Evolutionary conservation across 805 yeast species (phyloP).

Genomic region (Metschnikowia continentalis): DNA sequence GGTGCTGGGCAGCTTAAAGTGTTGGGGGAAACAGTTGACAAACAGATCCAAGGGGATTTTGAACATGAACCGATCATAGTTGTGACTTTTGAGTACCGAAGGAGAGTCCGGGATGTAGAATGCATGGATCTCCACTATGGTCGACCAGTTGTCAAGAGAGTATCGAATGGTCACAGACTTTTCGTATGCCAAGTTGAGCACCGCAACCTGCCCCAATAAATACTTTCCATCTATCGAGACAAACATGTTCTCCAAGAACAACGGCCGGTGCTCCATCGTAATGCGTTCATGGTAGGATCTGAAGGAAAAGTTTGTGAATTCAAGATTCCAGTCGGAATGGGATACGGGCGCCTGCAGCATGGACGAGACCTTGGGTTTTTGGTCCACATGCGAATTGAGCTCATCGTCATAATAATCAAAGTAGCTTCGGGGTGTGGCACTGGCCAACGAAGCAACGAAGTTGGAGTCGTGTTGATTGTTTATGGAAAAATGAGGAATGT

Average conservation of each 20-base stretch:
- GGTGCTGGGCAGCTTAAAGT: constrained; percentile 8
- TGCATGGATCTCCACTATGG: constrained; percentile 67
- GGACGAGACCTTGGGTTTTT: constrained; percentile 12
- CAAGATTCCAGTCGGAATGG: constrained; percentile 42
- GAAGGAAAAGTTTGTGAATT: constrained; percentile 39
- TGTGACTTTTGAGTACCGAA: constrained; percentile 41
- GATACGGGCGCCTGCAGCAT: constrained; percentile 11
- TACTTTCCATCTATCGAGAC: constrained; percentile 54
- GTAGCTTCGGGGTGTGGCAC: constrained; percentile 6
- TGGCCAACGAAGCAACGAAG: not conserved
- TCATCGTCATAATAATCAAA: constrained; percentile 18
- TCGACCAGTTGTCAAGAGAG: constrained; percentile 75
- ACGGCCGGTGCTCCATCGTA: not conserved
- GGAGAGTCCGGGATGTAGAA: constrained; percentile 55
- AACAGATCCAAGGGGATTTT: constrained; percentile 43
- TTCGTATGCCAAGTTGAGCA: constrained; percentile 64
- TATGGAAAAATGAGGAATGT: constrained; percentile 11
- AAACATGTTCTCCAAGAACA: constrained; percentile 59
- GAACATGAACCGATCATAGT: constrained; percentile 71
- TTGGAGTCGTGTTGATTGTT: constrained; percentile 22
- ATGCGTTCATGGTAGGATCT: constrained; percentile 41
- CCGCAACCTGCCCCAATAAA: constrained; percentile 73
- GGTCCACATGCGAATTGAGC: constrained; percentile 14
- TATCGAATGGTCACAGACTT: constrained; percentile 69
- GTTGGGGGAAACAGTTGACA: constrained; percentile 5